Percentiles rank a stretch among this genome's conserved stretches.
Conservation (phyloP, 139 green algal species). For the Penium margaritaceum region DNA sequence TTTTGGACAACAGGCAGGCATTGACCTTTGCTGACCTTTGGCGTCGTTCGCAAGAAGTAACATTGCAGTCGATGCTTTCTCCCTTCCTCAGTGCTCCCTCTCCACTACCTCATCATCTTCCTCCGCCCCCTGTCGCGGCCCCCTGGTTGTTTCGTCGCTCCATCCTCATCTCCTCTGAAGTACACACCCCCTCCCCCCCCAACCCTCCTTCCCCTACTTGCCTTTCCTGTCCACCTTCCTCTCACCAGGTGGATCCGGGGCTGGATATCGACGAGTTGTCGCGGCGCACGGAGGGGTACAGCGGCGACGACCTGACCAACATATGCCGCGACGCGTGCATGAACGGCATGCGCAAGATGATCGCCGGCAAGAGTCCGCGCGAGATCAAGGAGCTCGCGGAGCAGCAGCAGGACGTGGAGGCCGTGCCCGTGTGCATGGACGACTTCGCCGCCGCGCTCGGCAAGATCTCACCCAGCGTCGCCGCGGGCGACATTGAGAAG, state of each 20-base stretch:
- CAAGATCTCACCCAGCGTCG: conserved; percentile 75
- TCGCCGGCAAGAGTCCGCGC: conserved; percentile 63
- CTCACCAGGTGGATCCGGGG: conserved; percentile 37
- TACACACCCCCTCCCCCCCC: no score
- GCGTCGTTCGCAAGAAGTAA: no score
- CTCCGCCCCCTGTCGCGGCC: background rate
- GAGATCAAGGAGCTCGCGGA: conserved; percentile 65
- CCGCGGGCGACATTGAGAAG: conserved; percentile 65
- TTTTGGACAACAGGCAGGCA: no score
- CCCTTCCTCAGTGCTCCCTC: background rate
- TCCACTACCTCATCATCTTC: background rate
- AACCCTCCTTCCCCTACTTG: no score
- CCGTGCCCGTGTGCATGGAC: conserved; percentile 41
- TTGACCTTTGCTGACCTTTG: background rate
- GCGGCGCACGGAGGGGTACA: conserved; percentile 67
- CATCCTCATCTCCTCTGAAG: background rate
- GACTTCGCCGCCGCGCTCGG: conserved; percentile 62
- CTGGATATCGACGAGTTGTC: conserved; percentile 68
- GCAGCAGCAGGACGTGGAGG: conserved; percentile 43
- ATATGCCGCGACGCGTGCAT: conserved; percentile 81
- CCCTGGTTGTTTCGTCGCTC: background rate
- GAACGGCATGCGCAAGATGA: conserved; percentile 77
- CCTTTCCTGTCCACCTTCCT: background rate
- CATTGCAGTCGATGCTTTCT: background rate
- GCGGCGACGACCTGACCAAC: conserved; percentile 83